Percentiles rank a stretch among this genome's conserved stretches.
Evolutionary conservation across 2,329 filamentous ascomycete genomes (phyloP).

Genomic region (Salinomyces thailandicus): DNA sequence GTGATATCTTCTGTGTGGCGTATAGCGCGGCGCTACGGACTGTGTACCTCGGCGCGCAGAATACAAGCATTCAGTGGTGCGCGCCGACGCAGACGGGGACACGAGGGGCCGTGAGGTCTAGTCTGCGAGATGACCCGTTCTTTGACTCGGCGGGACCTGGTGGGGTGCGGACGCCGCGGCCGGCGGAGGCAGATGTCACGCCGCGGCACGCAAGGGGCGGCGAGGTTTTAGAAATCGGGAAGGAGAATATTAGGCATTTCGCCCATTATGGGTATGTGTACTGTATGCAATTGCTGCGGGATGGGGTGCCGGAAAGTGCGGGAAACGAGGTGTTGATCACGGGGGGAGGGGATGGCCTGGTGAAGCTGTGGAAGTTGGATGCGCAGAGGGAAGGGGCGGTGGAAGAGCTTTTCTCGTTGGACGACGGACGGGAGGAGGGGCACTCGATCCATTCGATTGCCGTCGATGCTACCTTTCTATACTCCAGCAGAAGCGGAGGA

Average conservation of each 20-base stretch:
- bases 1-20: slow-evolving; percentile 90
- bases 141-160: slow-evolving; percentile 86
- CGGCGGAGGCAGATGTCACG: slow-evolving; percentile 45
- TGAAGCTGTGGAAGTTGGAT: slow-evolving; percentile 84
- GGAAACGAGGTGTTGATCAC: slow-evolving; percentile 75
- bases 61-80: slow-evolving; percentile 91
- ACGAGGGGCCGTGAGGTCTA: slow-evolving; percentile 45
- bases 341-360: slow-evolving; percentile 83
- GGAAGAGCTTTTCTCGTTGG: slow-evolving; percentile 56
- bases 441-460: slow-evolving; percentile 64
- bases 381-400: slow-evolving; percentile 51
- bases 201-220: slow-evolving; percentile 46
- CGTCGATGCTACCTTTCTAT: slow-evolving; percentile 83
- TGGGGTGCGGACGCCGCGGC: slow-evolving; percentile 65
- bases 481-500: slow-evolving; percentile 77
- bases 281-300: slow-evolving; percentile 80
- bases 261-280: slow-evolving; percentile 94
- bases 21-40: slow-evolving; percentile 73
- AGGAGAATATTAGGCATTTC: slow-evolving; percentile 71
- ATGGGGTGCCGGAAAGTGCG: slow-evolving; percentile 57
- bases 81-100: slow-evolving; percentile 28
- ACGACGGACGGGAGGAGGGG: slow-evolving; percentile 48
- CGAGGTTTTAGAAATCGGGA: slow-evolving; percentile 67
- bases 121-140: slow-evolving; percentile 78
- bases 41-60: slow-evolving; percentile 85